These are phyloP conservation scores for Ceratorhiza oryzae-sativae DNA, from an alignment of 1,284 basidiomycete species.

Conservation along the genomic window DNA sequence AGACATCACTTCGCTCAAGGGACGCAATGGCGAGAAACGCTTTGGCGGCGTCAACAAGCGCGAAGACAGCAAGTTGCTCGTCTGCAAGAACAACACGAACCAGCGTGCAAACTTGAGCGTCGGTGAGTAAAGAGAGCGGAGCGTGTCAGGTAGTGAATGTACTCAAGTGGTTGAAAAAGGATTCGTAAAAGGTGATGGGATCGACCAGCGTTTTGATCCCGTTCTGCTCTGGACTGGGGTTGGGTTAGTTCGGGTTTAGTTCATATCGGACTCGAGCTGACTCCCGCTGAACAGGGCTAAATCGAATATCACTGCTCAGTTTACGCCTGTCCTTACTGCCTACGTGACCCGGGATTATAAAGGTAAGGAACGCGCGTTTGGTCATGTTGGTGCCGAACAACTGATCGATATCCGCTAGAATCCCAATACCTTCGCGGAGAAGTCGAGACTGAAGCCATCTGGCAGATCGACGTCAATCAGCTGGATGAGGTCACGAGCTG, in stretches of 20 bases:
- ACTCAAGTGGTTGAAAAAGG: background rate
- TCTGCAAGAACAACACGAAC: conserved; percentile 34
- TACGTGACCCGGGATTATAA: conserved; percentile 20
- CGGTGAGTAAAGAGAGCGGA: background rate
- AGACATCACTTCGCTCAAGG: conserved; percentile 3
- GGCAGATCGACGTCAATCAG: conserved; percentile 19
- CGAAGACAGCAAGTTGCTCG: conserved; percentile 20
- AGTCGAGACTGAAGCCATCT: conserved; percentile 32
- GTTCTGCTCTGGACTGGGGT: conserved; percentile 19
- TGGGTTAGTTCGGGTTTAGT: background rate
- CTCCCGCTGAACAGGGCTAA: background rate
- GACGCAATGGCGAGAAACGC: conserved; percentile 6
- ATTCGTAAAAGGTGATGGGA: conserved; percentile 23
- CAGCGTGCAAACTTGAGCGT: conserved; percentile 17
- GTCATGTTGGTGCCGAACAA: too few species aligned
- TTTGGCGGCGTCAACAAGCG: conserved; percentile 17
- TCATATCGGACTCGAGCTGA: background rate
- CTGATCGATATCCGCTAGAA: background rate
- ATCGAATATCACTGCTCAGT: conserved; percentile 19
- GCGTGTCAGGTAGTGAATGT: background rate
- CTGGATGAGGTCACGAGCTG: conserved; percentile 34
- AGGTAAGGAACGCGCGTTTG: background rate
- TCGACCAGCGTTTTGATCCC: conserved; percentile 20
- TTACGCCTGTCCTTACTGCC: conserved; percentile 18
- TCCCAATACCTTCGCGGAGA: conserved; percentile 25